These are phyloP conservation scores for Aspergillus avenaceus DNA, from an alignment of 495 filamentous ascomycete species.

Conservation along the genomic window DNA sequence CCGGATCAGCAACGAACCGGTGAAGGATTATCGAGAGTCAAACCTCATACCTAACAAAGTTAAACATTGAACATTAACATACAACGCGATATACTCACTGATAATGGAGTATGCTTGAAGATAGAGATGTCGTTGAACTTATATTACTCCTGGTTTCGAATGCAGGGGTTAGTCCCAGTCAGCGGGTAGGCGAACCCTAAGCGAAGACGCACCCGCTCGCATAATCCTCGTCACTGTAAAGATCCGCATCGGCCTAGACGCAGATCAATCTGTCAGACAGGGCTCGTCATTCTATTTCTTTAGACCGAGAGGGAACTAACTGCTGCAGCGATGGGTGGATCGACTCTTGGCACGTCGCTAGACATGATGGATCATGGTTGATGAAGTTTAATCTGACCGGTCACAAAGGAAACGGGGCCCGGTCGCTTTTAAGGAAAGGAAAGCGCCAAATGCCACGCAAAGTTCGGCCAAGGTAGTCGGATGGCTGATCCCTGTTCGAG, in stretches of 20 bases:
- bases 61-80: not conserved
- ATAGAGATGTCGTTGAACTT: conserved; percentile 7
- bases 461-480: not conserved
- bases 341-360: not conserved
- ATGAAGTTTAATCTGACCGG: not conserved
- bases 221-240: conserved; percentile 9
- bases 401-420: not conserved
- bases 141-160: not conserved
- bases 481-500: not conserved
- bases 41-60: not conserved
- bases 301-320: not conserved
- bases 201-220: conserved; percentile 1
- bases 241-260: conserved; percentile 2
- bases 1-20: not conserved
- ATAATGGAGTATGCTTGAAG: conserved; percentile 13
- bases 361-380: not conserved
- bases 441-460: conserved; percentile 5
- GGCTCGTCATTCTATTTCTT: not conserved
- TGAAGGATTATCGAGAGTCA: not conserved
- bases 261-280: not conserved
- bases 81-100: conserved; percentile 6
- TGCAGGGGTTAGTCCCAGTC: not conserved
- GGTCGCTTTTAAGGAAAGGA: conserved; percentile 7
- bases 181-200: not conserved
- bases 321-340: conserved; percentile 9